Conservation (phyloP, 768 basidiomycete species). For the Auriscalpium orientale region DNA sequence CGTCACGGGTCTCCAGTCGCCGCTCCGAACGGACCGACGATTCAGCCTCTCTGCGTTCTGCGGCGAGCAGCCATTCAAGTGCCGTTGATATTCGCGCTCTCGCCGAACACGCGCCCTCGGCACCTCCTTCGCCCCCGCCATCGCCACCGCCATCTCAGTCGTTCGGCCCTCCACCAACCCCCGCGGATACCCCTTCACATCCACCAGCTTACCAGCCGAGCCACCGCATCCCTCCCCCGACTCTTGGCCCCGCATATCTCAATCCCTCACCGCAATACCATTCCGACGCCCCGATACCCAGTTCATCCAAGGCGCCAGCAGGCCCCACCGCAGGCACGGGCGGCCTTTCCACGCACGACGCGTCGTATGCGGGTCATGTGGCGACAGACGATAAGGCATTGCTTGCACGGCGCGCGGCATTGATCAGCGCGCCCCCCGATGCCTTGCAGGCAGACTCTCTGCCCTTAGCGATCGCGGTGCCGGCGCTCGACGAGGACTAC, state of each 20-base stretch:
- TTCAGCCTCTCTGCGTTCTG: no score
- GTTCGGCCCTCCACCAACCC: not conserved
- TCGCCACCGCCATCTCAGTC: not conserved
- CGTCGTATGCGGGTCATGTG: conserved; percentile 23
- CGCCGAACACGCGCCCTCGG: not conserved
- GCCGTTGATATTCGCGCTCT: not conserved
- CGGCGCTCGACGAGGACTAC: conserved; percentile 10
- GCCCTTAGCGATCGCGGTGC: not conserved
- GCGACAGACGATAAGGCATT: conserved; percentile 30
- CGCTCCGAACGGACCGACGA: no score
- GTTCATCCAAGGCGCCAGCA: conserved; percentile 4
- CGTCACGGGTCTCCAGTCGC: not conserved
- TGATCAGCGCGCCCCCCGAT: conserved; percentile 15
- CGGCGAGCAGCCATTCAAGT: not conserved
- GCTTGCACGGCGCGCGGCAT: conserved; percentile 23
- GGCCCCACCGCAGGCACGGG: not conserved
- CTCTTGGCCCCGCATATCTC: not conserved
- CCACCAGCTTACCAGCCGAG: conserved; percentile 13
- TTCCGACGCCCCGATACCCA: not conserved
- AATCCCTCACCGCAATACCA: not conserved
- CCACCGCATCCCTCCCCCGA: not conserved
- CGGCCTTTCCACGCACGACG: not conserved
- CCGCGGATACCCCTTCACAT: not conserved
- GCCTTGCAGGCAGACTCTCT: not conserved
- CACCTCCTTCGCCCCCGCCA: not conserved